Conservation (phyloP, 1,139 yeast species). For the Nakaseomyces delphensis region DNA sequence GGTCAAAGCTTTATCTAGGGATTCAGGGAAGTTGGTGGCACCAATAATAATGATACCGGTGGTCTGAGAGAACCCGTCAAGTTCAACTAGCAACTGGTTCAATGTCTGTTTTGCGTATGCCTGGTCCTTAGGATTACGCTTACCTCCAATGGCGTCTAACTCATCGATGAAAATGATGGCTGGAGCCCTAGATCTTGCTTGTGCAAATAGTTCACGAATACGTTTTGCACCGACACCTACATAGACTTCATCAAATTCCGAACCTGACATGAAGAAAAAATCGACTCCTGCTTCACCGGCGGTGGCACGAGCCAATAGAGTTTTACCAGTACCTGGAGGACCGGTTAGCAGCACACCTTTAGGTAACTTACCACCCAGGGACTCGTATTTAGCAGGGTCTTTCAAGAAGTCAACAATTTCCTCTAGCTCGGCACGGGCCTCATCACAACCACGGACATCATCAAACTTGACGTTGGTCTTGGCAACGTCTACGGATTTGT, state of each 20-base stretch:
- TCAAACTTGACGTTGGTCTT: constrained; percentile 81
- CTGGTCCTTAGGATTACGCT: constrained; percentile 93
- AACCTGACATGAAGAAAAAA: constrained; percentile 95
- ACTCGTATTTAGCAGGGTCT: constrained; percentile 93
- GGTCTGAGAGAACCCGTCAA: constrained; percentile 92
- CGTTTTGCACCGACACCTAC: constrained; percentile 99
- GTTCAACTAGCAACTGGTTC: constrained; percentile 88
- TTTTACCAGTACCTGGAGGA: constrained; percentile 99
- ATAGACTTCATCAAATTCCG: constrained; percentile 94
- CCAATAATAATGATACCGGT: constrained; percentile 93
- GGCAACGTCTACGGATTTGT: constrained; percentile 71
- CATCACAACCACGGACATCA: constrained; percentile 97
- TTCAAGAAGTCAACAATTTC: constrained; percentile 94
- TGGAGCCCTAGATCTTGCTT: constrained; percentile 93
- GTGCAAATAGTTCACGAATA: constrained; percentile 84
- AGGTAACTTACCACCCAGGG: constrained; percentile 93
- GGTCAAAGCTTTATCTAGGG: constrained; percentile 90
- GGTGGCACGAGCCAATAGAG: constrained; percentile 92
- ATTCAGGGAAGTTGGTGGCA: constrained; percentile 96
- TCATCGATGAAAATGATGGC: constrained; percentile 96
- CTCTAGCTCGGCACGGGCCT: constrained; percentile 93
- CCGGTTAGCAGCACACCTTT: constrained; percentile 96
- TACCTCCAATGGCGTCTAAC: constrained; percentile 96
- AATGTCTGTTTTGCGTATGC: constrained; percentile 96
- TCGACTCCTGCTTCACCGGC: constrained; percentile 99